Evolutionary conservation across 148 eudicot species (phyloP).

Genomic region (Vaccinium corymbosum): DNA sequence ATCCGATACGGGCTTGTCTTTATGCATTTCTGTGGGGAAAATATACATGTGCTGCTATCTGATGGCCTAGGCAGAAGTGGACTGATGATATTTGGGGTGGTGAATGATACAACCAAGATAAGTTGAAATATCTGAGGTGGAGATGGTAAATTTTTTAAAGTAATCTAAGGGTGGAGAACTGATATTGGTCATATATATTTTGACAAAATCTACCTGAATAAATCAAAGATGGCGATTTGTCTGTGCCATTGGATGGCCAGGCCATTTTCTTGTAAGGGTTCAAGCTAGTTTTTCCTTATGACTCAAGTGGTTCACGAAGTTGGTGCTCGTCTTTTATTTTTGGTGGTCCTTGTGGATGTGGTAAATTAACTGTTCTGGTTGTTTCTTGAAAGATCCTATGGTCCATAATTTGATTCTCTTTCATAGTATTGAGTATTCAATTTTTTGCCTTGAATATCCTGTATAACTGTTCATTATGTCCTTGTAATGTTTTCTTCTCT

Average conservation of each 20-base stretch:
- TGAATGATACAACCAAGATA: not conserved
- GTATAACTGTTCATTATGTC: not conserved
- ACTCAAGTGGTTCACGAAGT: not conserved
- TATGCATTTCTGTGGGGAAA: not conserved
- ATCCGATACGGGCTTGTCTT: not conserved
- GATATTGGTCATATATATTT: not conserved
- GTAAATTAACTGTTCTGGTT: not conserved
- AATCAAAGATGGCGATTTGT: not conserved
- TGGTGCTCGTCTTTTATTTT: not conserved
- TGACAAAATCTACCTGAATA: not conserved
- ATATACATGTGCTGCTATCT: not conserved
- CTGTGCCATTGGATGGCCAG: not conserved
- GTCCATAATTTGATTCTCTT: not conserved
- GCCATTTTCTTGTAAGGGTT: not conserved
- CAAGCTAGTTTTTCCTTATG: not conserved
- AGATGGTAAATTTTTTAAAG: not conserved
- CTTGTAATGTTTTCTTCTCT: not conserved
- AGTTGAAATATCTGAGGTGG: not conserved
- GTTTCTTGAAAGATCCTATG: not conserved
- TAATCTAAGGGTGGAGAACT: not conserved
- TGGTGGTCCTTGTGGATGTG: not conserved
- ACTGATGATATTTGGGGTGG: not conserved
- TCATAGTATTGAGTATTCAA: not conserved
- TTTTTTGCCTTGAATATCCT: not conserved
- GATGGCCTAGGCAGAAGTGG: not conserved